Percentiles rank a stretch among this genome's conserved stretches.
Conservation (phyloP, 345 rosid species). For the Pugionium dolabratum region DNA sequence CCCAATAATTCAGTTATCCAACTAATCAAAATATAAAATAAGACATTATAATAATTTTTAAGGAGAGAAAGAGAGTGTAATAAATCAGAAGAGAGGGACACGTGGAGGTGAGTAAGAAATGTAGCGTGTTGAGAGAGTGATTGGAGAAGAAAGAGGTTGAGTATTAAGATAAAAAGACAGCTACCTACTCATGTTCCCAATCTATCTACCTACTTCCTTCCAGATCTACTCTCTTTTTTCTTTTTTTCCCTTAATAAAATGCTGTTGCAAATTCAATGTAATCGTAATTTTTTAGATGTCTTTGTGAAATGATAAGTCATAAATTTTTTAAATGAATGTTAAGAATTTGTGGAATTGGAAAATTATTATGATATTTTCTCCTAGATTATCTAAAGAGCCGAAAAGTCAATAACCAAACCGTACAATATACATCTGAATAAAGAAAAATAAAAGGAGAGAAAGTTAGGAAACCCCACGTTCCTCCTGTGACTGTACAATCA, state of each 20-base stretch:
- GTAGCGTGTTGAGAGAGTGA: conserved; percentile 45
- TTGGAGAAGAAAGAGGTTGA: conserved; percentile 36
- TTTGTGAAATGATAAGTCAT: not conserved
- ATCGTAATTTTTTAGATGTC: too few relatives aligned
- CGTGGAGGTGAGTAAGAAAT: conserved; percentile 32
- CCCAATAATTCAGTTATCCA: conserved; percentile 26
- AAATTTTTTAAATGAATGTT: not conserved
- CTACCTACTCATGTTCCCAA: conserved; percentile 45
- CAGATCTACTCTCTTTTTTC: conserved; percentile 34
- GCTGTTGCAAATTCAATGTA: too few relatives aligned
- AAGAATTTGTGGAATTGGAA: conserved; percentile 2
- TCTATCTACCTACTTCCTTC: conserved; percentile 43
- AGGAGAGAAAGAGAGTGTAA: conserved; percentile 12
- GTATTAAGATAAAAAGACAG: conserved; percentile 39
- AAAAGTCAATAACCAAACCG: conserved; percentile 40
- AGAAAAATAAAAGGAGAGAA: not conserved
- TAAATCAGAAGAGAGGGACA: conserved; percentile 22
- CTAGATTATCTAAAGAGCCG: not conserved
- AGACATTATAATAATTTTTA: not conserved
- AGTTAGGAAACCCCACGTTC: conserved; percentile 39
- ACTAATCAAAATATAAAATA: conserved; percentile 18
- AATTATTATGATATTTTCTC: conserved; percentile 2
- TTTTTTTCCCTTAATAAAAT: too few relatives aligned
- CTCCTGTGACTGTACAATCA: conserved; percentile 35
- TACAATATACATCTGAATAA: conserved; percentile 29